Evolutionary conservation across 2,329 filamentous ascomycete species (phyloP), one percentile per base, ranked within the genome.

Genomic region (Dothiorella sarmentorum): DNA sequence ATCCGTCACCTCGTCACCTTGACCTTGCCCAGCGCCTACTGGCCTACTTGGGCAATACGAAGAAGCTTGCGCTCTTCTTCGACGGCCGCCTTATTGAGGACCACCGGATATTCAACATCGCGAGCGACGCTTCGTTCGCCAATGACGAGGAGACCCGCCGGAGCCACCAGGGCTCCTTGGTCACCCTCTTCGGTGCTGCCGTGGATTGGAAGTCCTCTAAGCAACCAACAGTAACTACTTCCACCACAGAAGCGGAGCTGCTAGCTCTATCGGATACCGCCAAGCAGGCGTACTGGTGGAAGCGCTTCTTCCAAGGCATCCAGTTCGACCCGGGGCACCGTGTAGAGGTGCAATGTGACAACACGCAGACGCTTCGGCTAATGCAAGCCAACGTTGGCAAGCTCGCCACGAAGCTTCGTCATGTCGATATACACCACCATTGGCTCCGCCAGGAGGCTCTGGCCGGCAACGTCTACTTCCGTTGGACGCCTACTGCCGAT

Each of bases 161-260:
- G 20, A 64, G 61, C 59, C 64, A 63, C 20, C 37, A 67, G 43
- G 65, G 65, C 13, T 68, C 62, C 42, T n/a, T 66, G 17, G 63
- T 68, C 59, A 37, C 27, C 13, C 62, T 68, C n/a, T 68, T 59
- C 43, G 58, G 62, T 15, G 26, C 51, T n/a, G 56, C 61, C 13
- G 59, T 68, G 24, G 60, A 66, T 35, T 66, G 56, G 63, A 62
- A 63, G 45, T 52, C 61, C 6, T 56, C 59, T 22, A 44, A 63
- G 37, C 56, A 64, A 59, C 31, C 52, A 24, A 61, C 42, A 44
- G 60, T 65, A 13, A 67, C 60, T 1, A 66, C 62, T 37, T 66
- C 61, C 20, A 66, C 62, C 3, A 67, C 61, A 15, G 56, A 66
- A 55, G 64, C 63, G 7, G 61, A 66, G 40, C 60, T 65, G 2